Conservation (phyloP, 164 flowering plant species). For the Saururus chinensis region DNA sequence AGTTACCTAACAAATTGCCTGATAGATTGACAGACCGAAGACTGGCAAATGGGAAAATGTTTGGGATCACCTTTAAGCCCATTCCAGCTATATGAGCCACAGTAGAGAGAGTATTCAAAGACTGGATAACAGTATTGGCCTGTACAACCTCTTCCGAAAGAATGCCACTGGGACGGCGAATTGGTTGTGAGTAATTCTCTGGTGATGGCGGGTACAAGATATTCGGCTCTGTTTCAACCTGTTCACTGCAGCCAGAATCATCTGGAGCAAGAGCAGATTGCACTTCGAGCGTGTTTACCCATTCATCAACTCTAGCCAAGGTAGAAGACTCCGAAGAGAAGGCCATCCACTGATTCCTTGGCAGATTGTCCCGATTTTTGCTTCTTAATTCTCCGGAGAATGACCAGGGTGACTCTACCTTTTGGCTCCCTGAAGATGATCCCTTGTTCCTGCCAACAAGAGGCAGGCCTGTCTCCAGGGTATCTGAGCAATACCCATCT, state of each 20-base stretch:
- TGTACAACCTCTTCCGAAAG: constrained; percentile 47
- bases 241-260: constrained; percentile 3
- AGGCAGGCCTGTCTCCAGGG: constrained; percentile 41
- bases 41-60: constrained; percentile 42
- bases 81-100: constrained; percentile 73
- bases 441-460: constrained; percentile 1
- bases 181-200: constrained; percentile 19
- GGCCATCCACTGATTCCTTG: constrained; percentile 87
- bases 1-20: constrained; percentile 61
- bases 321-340: constrained; percentile 56
- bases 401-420: constrained; percentile 36
- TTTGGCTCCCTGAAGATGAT: constrained; percentile 8
- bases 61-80: constrained; percentile 62
- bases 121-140: constrained; percentile 61
- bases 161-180: constrained; percentile 13
- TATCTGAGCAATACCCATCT: constrained; percentile 82
- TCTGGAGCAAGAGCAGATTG: constrained; percentile 11
- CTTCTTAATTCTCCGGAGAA: constrained; percentile 25
- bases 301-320: constrained; percentile 55
- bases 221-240: constrained; percentile 16
- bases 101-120: constrained; percentile 68
- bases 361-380: constrained; percentile 25
- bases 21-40: constrained; percentile 82
- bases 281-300: constrained; percentile 59
- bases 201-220: constrained; percentile 47